Evolutionary conservation across 2,329 filamentous ascomycete genomes (phyloP), one percentile per base, ranked within the genome.

Genomic region (Verticillium dahliae): DNA sequence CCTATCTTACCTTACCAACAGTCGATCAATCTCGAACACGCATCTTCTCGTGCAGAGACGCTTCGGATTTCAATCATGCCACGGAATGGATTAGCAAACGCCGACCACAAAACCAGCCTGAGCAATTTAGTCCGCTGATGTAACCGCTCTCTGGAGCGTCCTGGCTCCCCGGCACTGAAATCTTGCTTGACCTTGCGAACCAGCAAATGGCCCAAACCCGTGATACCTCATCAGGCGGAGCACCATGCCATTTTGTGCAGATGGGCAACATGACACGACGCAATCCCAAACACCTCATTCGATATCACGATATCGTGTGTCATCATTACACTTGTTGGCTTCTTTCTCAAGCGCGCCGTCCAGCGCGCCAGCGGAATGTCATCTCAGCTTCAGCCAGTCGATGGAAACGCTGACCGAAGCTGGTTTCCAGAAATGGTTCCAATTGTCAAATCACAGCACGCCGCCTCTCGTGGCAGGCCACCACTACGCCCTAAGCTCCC

Each of bases 381-480:
- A 22, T 27, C 45, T 50, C 18, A 10, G n/a, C 18, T 18, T 10
- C 18, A 50, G 34, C 34, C 55, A 57, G 34, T 38, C 33, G 34
- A 57, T 57, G n/a, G 22, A 11, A 22, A 35, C 18, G 35, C 55
- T 14, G 9, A 2, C 54, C 18, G 7, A n/a, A 50, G n/a, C 18
- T 50, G 15, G 18, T 18, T 56, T 60, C 52, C 59, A 60, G 59
- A 57, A 57, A 10, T 9, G n/a, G 41, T 56, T 35, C 27, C 50
- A 57, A 60, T 60, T 60, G 52, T 60, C 59, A 52, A 60, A 60
- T 60, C 59, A 60, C 50, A 27, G 38, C 38, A 6, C 57, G 14
- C 38, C 27, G 22, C 22, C 14, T 50, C 38, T 6, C n/a, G 14
- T 58, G 11, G 11, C 37, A 58, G 37, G 22, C 22, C n/a, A 50